These are phyloP conservation scores for Crithidia expoeki DNA, from an alignment of 208 protist species.

Conservation along the genomic window DNA sequence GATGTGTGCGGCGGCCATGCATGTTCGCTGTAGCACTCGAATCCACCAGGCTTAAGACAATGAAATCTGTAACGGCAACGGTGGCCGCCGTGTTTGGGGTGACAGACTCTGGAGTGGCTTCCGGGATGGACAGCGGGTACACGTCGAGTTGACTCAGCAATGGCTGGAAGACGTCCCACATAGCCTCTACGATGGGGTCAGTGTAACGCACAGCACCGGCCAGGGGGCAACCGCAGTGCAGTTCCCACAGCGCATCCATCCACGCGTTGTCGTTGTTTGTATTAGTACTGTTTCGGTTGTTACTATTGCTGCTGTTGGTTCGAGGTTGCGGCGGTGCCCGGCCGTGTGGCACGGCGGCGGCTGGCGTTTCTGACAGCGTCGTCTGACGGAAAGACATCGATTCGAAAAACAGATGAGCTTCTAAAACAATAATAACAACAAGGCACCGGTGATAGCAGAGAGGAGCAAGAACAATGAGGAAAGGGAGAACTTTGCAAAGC, in stretches of 20 bases:
- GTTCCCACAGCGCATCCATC: slow-evolving; percentile 65
- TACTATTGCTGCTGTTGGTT: not conserved
- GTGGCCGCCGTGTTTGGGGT: slow-evolving; percentile 19
- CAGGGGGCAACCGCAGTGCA: slow-evolving; percentile 55
- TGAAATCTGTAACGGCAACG: slow-evolving; percentile 17
- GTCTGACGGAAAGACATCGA: not conserved
- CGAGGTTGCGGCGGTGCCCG: not conserved
- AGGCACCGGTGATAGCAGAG: no score
- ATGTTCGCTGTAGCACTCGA: not conserved
- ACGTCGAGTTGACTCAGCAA: slow-evolving; percentile 45
- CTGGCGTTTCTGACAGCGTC: not conserved
- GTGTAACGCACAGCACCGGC: slow-evolving; percentile 46
- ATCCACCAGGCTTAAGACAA: slow-evolving; percentile 22
- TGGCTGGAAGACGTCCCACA: slow-evolving; percentile 76
- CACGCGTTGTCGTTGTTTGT: slow-evolving; percentile 31
- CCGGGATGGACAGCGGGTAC: slow-evolving; percentile 33
- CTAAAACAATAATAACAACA: no score
- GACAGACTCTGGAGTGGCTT: slow-evolving; percentile 19
- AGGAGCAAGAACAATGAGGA: no score
- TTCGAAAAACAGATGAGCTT: no score
- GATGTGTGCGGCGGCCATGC: not conserved
- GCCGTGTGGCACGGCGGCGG: not conserved
- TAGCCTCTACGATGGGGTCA: slow-evolving; percentile 63
- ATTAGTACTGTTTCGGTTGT: slow-evolving; percentile 15
- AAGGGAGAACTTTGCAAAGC: no score